Conservation (phyloP, 345 rosid species). For the Melaleuca alternifolia region DNA sequence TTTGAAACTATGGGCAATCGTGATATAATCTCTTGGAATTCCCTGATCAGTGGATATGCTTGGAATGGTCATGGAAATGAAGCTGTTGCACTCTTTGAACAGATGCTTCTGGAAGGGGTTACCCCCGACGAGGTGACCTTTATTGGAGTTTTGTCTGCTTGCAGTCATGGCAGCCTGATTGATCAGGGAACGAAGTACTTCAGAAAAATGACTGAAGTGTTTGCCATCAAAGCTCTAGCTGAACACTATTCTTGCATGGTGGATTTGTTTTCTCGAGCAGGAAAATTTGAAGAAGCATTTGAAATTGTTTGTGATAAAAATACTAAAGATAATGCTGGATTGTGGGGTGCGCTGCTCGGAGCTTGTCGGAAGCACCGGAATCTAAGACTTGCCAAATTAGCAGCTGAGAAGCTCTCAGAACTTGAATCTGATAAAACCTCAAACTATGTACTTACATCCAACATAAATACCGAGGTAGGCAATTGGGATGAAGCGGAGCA, state of each 20-base stretch:
- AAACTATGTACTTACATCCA: neutral
- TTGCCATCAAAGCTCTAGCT: neutral
- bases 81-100: constrained; percentile 21
- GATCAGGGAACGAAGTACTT: constrained; percentile 2
- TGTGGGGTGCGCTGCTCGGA: constrained; percentile 8
- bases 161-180: constrained; percentile 5
- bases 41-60: constrained; percentile 33
- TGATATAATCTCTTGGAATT: constrained; percentile 30
- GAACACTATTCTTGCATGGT: constrained; percentile 15
- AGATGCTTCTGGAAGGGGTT: constrained; percentile 10
- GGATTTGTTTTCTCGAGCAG: constrained; percentile 15
- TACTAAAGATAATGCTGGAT: neutral
- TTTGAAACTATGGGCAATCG: constrained; percentile 7
- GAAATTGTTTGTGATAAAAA: neutral
- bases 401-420: constrained; percentile 4
- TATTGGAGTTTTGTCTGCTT: constrained; percentile 5
- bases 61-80: constrained; percentile 20
- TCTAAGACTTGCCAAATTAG: neutral
- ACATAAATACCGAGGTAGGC: constrained; percentile 1
- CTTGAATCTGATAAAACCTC: constrained; percentile 8
- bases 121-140: constrained; percentile 11
- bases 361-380: constrained; percentile 5
- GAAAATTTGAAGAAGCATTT: constrained; percentile 7
- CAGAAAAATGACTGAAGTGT: neutral
- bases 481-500: constrained; percentile 7